Conservation (phyloP, 2,329 filamentous ascomycete genomes). For the Ilyonectria mors-panacis region DNA sequence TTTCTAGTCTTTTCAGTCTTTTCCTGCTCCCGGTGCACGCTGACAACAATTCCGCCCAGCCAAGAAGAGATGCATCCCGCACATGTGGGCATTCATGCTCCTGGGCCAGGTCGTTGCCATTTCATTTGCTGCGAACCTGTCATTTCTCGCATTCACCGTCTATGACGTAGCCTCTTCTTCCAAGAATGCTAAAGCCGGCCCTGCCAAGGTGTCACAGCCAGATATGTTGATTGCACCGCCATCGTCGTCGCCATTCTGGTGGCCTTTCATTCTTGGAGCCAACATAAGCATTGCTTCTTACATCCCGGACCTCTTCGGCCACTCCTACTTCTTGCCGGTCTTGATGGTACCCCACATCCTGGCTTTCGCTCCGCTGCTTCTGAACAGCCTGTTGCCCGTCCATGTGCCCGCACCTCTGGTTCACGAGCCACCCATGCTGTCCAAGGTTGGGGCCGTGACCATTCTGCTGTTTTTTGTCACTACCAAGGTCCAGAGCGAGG, state of each 20-base stretch:
- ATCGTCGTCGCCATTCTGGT: conserved; percentile 25
- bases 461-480: conserved; percentile 23
- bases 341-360: conserved; percentile 44
- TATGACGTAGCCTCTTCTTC: conserved; percentile 8
- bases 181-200: background rate
- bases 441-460: conserved; percentile 27
- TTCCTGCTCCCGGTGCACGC: background rate
- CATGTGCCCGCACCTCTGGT: background rate
- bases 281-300: conserved; percentile 32
- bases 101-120: conserved; percentile 48
- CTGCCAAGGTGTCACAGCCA: background rate
- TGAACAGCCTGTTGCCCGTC: conserved; percentile 23
- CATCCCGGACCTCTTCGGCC: conserved; percentile 30
- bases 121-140: conserved; percentile 47
- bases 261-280: conserved; percentile 30
- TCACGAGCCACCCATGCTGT: conserved; percentile 23
- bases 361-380: conserved; percentile 43
- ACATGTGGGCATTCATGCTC: conserved; percentile 46
- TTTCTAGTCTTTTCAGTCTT: background rate
- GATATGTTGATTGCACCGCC: background rate
- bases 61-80: conserved; percentile 34
- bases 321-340: conserved; percentile 35
- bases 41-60: conserved; percentile 18
- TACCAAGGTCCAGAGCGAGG: conserved; percentile 8
- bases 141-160: conserved; percentile 44